Evolutionary conservation across 2,329 filamentous ascomycete genomes (phyloP), one percentile per base, ranked within the genome.

Genomic region (Penicillium sp.): DNA sequence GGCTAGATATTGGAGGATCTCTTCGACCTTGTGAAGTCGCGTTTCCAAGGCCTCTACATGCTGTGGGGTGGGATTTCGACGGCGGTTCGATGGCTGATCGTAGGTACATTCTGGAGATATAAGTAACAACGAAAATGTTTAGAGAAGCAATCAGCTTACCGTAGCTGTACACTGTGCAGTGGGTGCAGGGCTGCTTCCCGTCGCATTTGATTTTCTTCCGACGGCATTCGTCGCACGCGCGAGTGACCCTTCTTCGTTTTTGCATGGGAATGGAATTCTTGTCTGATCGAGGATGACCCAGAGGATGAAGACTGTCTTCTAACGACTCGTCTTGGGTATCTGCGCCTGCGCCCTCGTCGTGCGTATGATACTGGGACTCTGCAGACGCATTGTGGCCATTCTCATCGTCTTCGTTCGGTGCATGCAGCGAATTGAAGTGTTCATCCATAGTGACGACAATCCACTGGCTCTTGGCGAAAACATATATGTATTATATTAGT

Each of bases 111-210:
- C 91, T 96, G 59, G 23, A 16, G 16, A 40, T 20, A 5, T 45
- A 30, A 40, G 55, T 35, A 35, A 28, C 28, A 30, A 4, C 12
- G 24, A 33, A 38, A 21, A 14, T 28, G 12, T 24, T 8, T 46
- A 35, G 20, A 40, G 7, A 42, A 23, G 46, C 54, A 40, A 57
- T n/a, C n/a, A 30, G 65, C 81, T 69, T 81, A 97, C 94, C 93
- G 79, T 99, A 99, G 71, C 91, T 97, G 74, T 99, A 99, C 50
- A 97, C 91, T 11, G 92, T 96, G 73, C 94, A 99, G 74, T 97
- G 94, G 0, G 92, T 97, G 74, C 90, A 94, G 9, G 90, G 90
- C 70, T 92, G 89, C 72, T 91, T 91, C 64, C 89, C 89, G 70
- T 92, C 89, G 65, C 89, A 93, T 71, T 92, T 93, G 67, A 93